phyloP scores from a whole-genome alignment of 805 yeast species.

The Pichia nakasei region DNA sequence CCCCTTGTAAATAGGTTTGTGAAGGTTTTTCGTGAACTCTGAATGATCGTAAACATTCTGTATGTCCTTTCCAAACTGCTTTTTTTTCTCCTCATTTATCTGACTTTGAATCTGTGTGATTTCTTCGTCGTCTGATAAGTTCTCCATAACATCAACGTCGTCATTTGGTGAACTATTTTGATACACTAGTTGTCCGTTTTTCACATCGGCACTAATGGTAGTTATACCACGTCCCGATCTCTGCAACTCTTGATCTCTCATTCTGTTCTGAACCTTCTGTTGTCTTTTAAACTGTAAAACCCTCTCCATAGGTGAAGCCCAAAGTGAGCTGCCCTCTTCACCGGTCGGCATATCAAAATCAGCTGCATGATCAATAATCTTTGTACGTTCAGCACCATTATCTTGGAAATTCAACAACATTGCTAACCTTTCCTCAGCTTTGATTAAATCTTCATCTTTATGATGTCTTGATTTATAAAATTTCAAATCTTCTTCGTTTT shows the following conservation, averaged over 20 bases:
- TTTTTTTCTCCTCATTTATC: slow-evolving; percentile 28
- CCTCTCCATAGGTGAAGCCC: slow-evolving; percentile 84
- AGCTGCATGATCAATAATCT: slow-evolving; percentile 85
- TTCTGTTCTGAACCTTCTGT: slow-evolving; percentile 61
- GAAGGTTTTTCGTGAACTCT: slow-evolving; percentile 46
- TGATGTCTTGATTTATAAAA: slow-evolving; percentile 32
- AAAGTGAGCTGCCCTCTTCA: slow-evolving; percentile 37
- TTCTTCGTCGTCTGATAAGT: slow-evolving; percentile 28
- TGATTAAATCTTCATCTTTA: slow-evolving; percentile 48
- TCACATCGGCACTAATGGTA: slow-evolving; percentile 68
- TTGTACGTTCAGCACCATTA: slow-evolving; percentile 82
- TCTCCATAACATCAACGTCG: slow-evolving; percentile 15
- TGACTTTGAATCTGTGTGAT: slow-evolving; percentile 27
- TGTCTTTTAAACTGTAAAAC: slow-evolving; percentile 83
- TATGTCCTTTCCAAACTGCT: slow-evolving; percentile 23
- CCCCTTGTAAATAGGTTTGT: slow-evolving; percentile 29
- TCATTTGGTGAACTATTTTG: slow-evolving; percentile 31
- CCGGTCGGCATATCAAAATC: slow-evolving; percentile 62
- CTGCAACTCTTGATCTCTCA: slow-evolving; percentile 48
- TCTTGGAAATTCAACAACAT: slow-evolving; percentile 73
- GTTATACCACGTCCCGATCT: slow-evolving; percentile 67
- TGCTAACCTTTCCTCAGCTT: slow-evolving; percentile 69
- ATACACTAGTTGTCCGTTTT: slow-evolving; percentile 70
- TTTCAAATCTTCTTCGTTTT: slow-evolving; percentile 36
- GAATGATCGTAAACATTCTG: slow-evolving; percentile 51